These are phyloP conservation scores for Sarocladium oryzae DNA, from an alignment of 2,329 filamentous ascomycete species.

Conservation along the genomic window DNA sequence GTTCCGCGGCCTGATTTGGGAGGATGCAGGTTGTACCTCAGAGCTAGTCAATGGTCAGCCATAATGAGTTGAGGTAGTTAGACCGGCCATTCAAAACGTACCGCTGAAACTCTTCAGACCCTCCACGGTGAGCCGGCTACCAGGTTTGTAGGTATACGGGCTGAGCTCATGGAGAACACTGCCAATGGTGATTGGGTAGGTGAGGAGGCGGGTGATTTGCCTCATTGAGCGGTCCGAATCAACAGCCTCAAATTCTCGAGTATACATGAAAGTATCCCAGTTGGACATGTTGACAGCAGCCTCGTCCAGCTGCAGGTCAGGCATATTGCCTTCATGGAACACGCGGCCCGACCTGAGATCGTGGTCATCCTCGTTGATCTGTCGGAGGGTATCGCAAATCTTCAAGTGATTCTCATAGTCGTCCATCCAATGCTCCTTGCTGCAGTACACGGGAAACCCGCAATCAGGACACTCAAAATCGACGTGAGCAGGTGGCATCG, in stretches of 20 bases:
- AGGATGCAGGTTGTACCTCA: conserved; percentile 91
- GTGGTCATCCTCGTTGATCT: conserved; percentile 98
- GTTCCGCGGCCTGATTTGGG: conserved; percentile 69
- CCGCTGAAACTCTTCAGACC: conserved; percentile 91
- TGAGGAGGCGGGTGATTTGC: conserved; percentile 86
- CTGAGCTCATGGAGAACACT: conserved; percentile 92
- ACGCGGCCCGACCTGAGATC: conserved; percentile 84
- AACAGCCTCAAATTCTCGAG: conserved; percentile 82
- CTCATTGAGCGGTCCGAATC: conserved; percentile 86
- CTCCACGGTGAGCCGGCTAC: conserved; percentile 73
- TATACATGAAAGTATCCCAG: conserved; percentile 96
- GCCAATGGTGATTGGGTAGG: conserved; percentile 86
- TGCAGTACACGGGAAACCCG: conserved; percentile 89
- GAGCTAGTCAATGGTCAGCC: conserved; percentile 46
- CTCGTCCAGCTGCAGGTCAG: conserved; percentile 83
- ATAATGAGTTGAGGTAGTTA: no score
- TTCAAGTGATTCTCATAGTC: conserved; percentile 91
- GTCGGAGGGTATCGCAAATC: conserved; percentile 81
- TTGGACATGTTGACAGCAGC: conserved; percentile 95
- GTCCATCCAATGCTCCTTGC: conserved; percentile 89
- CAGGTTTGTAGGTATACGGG: conserved; percentile 75
- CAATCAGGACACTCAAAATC: conserved; percentile 95
- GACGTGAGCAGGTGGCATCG: conserved; percentile 69
- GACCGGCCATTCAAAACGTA: conserved; percentile 48
- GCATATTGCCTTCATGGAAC: conserved; percentile 92